Evolutionary conservation across 2,329 filamentous ascomycete genomes (phyloP).

Genomic region (Passalora sequoiae): DNA sequence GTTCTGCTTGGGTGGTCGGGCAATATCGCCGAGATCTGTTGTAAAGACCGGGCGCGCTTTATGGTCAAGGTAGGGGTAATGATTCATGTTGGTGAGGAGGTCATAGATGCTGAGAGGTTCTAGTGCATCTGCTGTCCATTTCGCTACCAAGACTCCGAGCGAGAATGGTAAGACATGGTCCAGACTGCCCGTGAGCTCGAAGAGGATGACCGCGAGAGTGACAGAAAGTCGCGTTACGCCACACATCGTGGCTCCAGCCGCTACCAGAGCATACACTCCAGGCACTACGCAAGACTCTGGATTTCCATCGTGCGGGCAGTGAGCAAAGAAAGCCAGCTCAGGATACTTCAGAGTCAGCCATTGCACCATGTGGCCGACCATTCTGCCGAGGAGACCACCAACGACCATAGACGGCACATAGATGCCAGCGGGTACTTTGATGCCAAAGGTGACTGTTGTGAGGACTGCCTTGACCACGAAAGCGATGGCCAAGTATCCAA

Average conservation of each 20-base stretch:
- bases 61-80: conserved; percentile 95
- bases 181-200: conserved; percentile 89
- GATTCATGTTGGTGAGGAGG: conserved; percentile 91
- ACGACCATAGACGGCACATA: conserved; percentile 99
- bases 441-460: conserved; percentile 87
- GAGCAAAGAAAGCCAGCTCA: conserved; percentile 65
- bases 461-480: conserved; percentile 86
- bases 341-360: conserved; percentile 72
- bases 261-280: conserved; percentile 92
- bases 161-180: conserved; percentile 96
- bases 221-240: conserved; percentile 91
- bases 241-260: conserved; percentile 95
- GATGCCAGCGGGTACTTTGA: conserved; percentile 93
- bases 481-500: conserved; percentile 66
- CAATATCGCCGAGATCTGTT: conserved; percentile 79
- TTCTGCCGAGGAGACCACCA: conserved; percentile 82
- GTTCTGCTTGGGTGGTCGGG: conserved; percentile 66
- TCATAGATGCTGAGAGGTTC: conserved; percentile 96
- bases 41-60: conserved; percentile 91
- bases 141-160: conserved; percentile 84
- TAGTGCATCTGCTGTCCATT: conserved; percentile 95
- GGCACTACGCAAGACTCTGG: conserved; percentile 85
- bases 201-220: conserved; percentile 88
- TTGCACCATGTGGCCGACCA: conserved; percentile 80
- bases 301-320: conserved; percentile 61